Conservation (phyloP, 345 rosid genomes). For the Microthlaspi erraticum region DNA sequence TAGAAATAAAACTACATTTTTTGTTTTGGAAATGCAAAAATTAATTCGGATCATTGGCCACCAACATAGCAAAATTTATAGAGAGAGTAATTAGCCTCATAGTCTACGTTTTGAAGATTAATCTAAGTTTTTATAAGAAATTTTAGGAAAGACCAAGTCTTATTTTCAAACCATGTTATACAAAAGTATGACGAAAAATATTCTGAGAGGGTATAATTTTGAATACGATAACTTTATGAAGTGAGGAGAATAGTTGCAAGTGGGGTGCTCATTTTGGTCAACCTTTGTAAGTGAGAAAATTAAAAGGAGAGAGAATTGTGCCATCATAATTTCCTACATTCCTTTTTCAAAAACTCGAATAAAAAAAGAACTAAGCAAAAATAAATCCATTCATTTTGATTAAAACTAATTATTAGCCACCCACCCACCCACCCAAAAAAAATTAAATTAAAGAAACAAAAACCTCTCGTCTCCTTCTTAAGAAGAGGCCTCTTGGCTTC, state of each 20-base stretch:
- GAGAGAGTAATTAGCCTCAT: conserved; percentile 3
- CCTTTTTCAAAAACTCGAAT: conserved; percentile 28
- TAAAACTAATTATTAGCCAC: conserved; percentile 64
- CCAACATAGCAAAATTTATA: conserved; percentile 7
- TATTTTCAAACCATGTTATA: not conserved
- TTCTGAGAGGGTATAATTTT: not conserved
- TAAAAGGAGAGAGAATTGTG: conserved; percentile 39
- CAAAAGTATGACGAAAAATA: not conserved
- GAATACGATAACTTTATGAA: conserved; percentile 46
- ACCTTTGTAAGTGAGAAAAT: conserved; percentile 62
- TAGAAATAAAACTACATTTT: not conserved
- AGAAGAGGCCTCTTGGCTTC: conserved; percentile 51
- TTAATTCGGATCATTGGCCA: not conserved
- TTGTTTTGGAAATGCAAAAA: conserved; percentile 3
- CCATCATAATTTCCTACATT: conserved; percentile 54
- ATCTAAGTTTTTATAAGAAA: not conserved
- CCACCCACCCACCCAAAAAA: conserved; percentile 60
- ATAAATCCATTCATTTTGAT: conserved; percentile 59
- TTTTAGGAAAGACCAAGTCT: too few relatives aligned
- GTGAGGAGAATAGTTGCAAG: conserved; percentile 50
- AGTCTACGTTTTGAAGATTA: not conserved
- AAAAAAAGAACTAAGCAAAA: conserved; percentile 22
- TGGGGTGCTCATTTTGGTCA: conserved; percentile 76
- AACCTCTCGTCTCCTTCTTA: conserved; percentile 47
- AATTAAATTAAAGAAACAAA: conserved; percentile 2